These are phyloP conservation scores for Debaryomycetaceae sp. DNA, from an alignment of 1,139 yeast genomes.

Conservation along the genomic window DNA sequence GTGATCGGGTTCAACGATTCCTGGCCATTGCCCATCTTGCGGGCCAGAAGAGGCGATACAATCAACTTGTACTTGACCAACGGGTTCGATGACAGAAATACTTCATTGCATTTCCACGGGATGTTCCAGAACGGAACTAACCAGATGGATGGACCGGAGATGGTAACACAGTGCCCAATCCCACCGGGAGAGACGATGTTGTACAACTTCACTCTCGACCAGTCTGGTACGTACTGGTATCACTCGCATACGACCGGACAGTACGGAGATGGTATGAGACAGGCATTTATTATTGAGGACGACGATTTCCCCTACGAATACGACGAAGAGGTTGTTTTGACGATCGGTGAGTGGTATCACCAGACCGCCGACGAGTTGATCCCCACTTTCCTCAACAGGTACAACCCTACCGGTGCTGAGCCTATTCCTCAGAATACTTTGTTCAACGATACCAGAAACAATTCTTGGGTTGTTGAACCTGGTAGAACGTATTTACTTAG, in stretches of 20 bases:
- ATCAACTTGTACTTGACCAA: slow-evolving; percentile 57
- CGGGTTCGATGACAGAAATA: slow-evolving; percentile 49
- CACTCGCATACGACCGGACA: slow-evolving; percentile 80
- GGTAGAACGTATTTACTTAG: slow-evolving; percentile 62
- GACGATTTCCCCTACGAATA: slow-evolving; percentile 51
- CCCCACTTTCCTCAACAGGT: slow-evolving; percentile 50
- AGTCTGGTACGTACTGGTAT: slow-evolving; percentile 77
- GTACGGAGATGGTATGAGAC: slow-evolving; percentile 76
- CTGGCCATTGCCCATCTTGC: slow-evolving; percentile 73
- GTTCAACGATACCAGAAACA: slow-evolving; percentile 61
- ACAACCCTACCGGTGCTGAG: slow-evolving; percentile 81
- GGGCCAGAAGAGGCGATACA: slow-evolving; percentile 62
- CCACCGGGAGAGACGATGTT: slow-evolving; percentile 60
- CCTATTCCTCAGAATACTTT: slow-evolving; percentile 69
- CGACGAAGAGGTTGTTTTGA: slow-evolving; percentile 58
- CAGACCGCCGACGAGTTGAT: slow-evolving; percentile 42
- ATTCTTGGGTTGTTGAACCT: slow-evolving; percentile 55
- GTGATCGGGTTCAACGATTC: slow-evolving; percentile 66
- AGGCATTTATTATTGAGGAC: slow-evolving; percentile 66
- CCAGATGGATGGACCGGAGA: slow-evolving; percentile 77
- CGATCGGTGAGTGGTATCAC: slow-evolving; percentile 65
- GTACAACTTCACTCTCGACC: slow-evolving; percentile 66
- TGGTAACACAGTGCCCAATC: slow-evolving; percentile 76
- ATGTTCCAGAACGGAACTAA: slow-evolving; percentile 57
- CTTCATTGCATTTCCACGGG: slow-evolving; percentile 77